A percentile compares a stretch with the other conserved stretches of the same genome.
Evolutionary conservation across 2,329 filamentous ascomycete species (phyloP).

Genomic region (Penicillium brevicompactum): DNA sequence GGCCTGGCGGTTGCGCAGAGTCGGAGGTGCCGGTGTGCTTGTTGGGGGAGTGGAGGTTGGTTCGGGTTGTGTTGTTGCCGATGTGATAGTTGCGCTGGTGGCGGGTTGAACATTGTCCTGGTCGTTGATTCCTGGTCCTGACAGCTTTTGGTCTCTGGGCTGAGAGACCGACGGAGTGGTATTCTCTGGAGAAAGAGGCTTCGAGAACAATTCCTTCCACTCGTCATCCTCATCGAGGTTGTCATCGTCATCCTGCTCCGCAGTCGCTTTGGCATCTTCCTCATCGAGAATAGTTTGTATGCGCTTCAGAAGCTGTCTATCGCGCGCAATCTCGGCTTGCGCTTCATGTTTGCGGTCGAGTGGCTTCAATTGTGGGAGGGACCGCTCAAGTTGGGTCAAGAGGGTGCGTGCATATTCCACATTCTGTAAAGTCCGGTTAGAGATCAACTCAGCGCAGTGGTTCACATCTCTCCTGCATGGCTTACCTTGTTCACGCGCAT

Average conservation of each 20-base stretch:
- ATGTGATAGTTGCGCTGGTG: background rate
- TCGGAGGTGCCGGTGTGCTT: constrained; percentile 11
- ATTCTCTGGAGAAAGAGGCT: constrained; percentile 24
- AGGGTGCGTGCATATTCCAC: constrained; percentile 48
- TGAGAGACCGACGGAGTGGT: background rate
- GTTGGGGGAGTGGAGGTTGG: constrained; percentile 1
- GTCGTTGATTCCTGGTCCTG: background rate
- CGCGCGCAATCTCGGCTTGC: constrained; percentile 43
- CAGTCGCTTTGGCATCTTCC: constrained; percentile 28
- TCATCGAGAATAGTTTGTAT: constrained; percentile 38
- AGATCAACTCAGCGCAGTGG: background rate
- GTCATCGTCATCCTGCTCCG: constrained; percentile 10
- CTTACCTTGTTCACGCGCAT: constrained; percentile 44
- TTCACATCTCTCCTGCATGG: background rate
- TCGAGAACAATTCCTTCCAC: constrained; percentile 31
- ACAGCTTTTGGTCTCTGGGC: background rate
- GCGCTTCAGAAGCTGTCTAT: constrained; percentile 37
- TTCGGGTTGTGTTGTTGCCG: constrained; percentile 13
- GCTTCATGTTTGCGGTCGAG: constrained; percentile 42
- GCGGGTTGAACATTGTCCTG: background rate
- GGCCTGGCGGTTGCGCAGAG: constrained; percentile 29
- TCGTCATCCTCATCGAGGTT: constrained; percentile 20
- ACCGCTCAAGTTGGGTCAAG: constrained; percentile 44
- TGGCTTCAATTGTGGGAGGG: constrained; percentile 42
- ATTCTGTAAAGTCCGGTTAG: constrained; percentile 34